Evolutionary conservation across 805 yeast genomes (phyloP), one percentile per base, ranked within the genome.

Genomic region (Debaryomyces castellii): DNA sequence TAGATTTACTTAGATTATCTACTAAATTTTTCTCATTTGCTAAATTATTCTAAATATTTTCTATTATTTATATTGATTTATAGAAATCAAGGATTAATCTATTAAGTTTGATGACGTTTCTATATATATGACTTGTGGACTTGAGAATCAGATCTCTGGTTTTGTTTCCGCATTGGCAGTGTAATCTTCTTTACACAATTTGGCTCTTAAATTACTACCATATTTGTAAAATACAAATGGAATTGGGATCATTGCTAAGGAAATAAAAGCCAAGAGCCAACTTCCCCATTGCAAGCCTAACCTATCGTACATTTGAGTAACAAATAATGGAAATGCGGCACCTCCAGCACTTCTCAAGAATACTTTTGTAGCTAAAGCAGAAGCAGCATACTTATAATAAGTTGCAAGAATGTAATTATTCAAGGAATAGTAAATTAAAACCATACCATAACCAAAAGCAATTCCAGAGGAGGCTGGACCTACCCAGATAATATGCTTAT

Each of bases 351-450:
- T 77, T 74, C 95, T 78, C 55, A 87, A 70, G 57, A 87, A 86
- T 24, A 86, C 92, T 61, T 87, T 87, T 4, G 92, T 85, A 12
- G 92, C 92, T 54, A 87, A 73, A 0, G 94, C 94, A 48, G 84
- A 76, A 7, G 94, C 89, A 4, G 92, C 91, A 59, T 77, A 85
- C 58, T 85, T 81, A 43, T 89, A 85, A 66, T 90, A 89, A 33
- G 96, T 86, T 66, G 90, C 97, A 61, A 90, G 88, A 66, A 90
- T 91, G 60, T 91, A 89, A 68, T 87, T 87, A 69, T 87, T 79
- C 49, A 78, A 62, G 1, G 83, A 77, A 58, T 79, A 78, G 62
- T 79, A 80, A 50, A 80, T 75, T 52, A 79, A 67, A 43, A 80
- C 83, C 83, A 80, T 78, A 41, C 84, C 84, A 55, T 74, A 80